Base-by-base conservation (phyloP, 352 stramenopile genomes). In the Stephanocyclus meneghinianus region DNA sequence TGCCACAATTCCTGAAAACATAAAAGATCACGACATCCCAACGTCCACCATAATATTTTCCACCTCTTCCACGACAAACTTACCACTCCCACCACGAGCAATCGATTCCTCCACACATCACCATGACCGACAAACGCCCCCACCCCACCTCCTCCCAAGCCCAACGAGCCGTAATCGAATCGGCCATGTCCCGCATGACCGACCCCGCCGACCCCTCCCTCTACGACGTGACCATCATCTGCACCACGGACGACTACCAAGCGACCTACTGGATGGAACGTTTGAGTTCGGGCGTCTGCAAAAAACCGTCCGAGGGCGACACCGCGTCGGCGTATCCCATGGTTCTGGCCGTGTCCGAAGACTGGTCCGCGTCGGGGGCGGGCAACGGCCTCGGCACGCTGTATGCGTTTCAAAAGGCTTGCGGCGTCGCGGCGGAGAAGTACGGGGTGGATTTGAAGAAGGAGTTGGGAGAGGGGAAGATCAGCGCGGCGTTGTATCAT, bases 181-280 rank as follows among this genome's bases (percentile, higher is more conserved):
- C 74, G 6, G 86, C 86, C 60, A 83, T 93, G 40, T 62, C 60
- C 35, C 80, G 82, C 50, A 93, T 93, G 77, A 91, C 84, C 35
- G 26, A 83, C 29, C 60, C 74, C 13, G 21, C 83, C 55, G 60
- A 65, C 11, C 70, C 68, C 3, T 71, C 86, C 60, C 35, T 84
- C 62, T 99, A 96, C 86, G 96, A 98, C 74, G 95, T 98, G 45
- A 92, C 98, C 76, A 98, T 99, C 67, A 95, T 99, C 66, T 99
- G 97, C 90, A 98, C 95, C 30, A 98, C 96, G 16, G 98, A 97
- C 81, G 93, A 96, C 71, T 91, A 97, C 72, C 96, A 99, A 89
- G 96, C 97, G 13, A 85, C 90, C 42, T 99, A 98, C 91, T 99
- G 97, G 97, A 97, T 98, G 87, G 90, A 97, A 35, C 95, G 96